phyloP scores from a whole-genome alignment of 1,139 yeast species.

The Arxiozyma slooffiae region DNA sequence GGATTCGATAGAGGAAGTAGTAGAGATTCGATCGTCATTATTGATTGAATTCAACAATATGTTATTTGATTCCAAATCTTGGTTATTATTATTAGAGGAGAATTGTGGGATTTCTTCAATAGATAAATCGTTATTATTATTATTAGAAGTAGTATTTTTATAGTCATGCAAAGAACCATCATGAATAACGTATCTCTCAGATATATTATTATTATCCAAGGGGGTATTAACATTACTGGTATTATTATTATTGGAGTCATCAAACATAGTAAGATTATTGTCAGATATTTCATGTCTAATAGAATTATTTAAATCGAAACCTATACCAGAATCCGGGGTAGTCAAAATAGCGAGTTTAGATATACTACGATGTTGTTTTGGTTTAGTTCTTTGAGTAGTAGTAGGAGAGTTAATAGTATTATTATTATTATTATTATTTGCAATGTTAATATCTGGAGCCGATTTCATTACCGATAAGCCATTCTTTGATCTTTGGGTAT shows the following conservation, averaged over 20 bases:
- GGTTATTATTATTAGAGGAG: neutral
- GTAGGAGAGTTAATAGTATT: neutral
- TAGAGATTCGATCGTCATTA: conserved; percentile 9
- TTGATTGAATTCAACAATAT: neutral
- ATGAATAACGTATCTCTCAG: conserved; percentile 8
- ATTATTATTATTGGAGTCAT: neutral
- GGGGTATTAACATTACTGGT: neutral
- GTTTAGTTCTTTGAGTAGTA: neutral
- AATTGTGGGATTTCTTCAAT: conserved; percentile 6
- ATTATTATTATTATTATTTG: neutral
- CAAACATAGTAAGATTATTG: neutral
- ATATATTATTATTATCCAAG: neutral
- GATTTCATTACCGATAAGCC: conserved; percentile 6
- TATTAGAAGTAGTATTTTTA: neutral
- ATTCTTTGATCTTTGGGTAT: conserved; percentile 15
- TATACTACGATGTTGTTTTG: conserved; percentile 2
- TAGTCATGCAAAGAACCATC: neutral
- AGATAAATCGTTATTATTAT: conserved; percentile 4
- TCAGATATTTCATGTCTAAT: neutral
- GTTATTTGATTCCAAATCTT: conserved; percentile 1
- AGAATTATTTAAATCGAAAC: conserved; percentile 2
- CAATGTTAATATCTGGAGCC: conserved; percentile 2
- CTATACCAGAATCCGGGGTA: conserved; percentile 6
- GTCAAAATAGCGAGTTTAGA: conserved; percentile 3
- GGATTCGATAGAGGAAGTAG: conserved; percentile 43